Conservation (phyloP, 805 yeast genomes). For the Saturnispora saitoi region DNA sequence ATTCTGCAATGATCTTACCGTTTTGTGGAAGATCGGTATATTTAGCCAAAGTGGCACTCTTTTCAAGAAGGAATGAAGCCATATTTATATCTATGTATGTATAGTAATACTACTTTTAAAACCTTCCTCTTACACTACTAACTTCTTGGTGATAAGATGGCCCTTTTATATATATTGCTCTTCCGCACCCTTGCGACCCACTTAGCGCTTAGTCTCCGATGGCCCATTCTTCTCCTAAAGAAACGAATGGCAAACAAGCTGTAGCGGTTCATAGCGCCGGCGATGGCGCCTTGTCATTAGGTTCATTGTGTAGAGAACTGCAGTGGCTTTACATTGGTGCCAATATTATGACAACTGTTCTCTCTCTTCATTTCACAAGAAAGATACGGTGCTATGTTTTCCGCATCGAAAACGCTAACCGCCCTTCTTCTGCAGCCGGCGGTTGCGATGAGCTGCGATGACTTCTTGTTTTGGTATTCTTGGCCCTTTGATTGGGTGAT, state of each 20-base stretch:
- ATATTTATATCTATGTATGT: neutral
- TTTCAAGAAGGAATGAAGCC: conserved; percentile 34
- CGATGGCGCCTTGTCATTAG: too few relatives aligned
- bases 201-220: neutral
- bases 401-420: neutral
- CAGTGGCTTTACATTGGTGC: too few relatives aligned
- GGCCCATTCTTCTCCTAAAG: neutral
- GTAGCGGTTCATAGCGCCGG: too few relatives aligned
- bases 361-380: neutral
- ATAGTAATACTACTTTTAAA: neutral
- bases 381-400: neutral
- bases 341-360: neutral
- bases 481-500: neutral
- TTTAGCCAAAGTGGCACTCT: conserved; percentile 75
- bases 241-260: neutral
- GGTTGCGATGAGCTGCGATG: conserved; percentile 2
- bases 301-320: too few relatives aligned
- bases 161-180: neutral
- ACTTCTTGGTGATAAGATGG: neutral
- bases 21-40: conserved; percentile 78
- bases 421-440: neutral
- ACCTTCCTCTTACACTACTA: neutral
- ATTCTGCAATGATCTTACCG: conserved; percentile 87
- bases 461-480: neutral
- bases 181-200: neutral